Base-by-base conservation (phyloP, 2,329 filamentous ascomycete species). In the Ploettnerulaceae sp. region DNA sequence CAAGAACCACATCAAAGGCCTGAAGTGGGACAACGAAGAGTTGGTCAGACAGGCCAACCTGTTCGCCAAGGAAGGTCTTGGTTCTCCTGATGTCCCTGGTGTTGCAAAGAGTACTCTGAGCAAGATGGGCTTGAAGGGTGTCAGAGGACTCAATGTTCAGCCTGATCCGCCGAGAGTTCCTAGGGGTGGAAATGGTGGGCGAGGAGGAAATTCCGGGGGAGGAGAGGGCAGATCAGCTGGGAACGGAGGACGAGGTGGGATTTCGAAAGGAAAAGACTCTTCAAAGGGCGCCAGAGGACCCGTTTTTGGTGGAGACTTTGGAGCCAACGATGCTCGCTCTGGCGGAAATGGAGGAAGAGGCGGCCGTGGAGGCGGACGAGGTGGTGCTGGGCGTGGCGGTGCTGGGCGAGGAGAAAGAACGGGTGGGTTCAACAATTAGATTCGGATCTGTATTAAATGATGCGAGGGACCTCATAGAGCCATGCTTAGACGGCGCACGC, bases 51-150 rank as follows among this genome's bases (percentile, higher is more conserved):
- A 75, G 53, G 77, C 67, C 33, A 81, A 81, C 57, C 58, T 58
- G 2, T 77, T 69, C 52, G 76, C 76, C 0, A 58, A 65, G 0
- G 61, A 71, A 0, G 73, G 71, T 1, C 66, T 81, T 3, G 69
- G 70, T 6, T 64, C 69, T 1, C 62, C 70, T 1, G 72, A 73
- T 45, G 66, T 71, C 1, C 77, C 77, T 0, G 35, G 63, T 1
- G 62, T 81, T 1, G 62, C 66, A 50, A 74, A 73, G 61, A 67
- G 60, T 29, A 71, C 67, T 0, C 69, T 77, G 4, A 65, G 69
- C 7, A 81, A 80, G 68, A 81, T 81, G 77, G 76, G 76, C 0
- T 58, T 81, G 37, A 71, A 71, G 50, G 75, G 75, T 7, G 69
- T 71, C 1, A 66, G 60, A 26, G 77, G 77, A 0, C 58, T 81